Evolutionary conservation across 2,329 filamentous ascomycete species (phyloP), one percentile per base, ranked within the genome.

Genomic region (Tolypocladium cylindrosporum): DNA sequence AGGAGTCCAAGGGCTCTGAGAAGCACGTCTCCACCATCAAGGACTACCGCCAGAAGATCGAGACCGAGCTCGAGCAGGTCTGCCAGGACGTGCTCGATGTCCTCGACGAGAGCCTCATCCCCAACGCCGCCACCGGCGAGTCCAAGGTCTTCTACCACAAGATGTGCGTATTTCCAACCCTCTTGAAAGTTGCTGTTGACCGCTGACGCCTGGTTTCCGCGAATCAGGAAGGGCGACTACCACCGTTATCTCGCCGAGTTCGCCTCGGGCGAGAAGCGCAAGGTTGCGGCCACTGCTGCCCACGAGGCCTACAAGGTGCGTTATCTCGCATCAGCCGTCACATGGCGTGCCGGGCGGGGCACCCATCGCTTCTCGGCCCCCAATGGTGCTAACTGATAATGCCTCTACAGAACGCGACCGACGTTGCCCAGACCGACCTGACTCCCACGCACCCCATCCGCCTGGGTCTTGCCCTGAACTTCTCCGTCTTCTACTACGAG

Each of bases 91-190:
- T 97, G 68, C 88, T 97, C 68, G 88, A 96, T 70, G 93, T 97
- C 68, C 84, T 97, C 66, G 92, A 97, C 75, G 83, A 96, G 72
- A 87, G 86, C 74, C 83, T 97, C 72, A 97, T 97, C 74, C 92
- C 92, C 77, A 93, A 94, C 79, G 93, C 93, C 73, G 89, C 94
- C 79, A 89, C 90, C 66, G 93, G 93, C 80, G 93, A 97, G 84
- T 96, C 91, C 76, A 97, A 97, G 87, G 93, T 97, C 75, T 97
- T 97, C 79, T 97, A 97, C 83, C 92, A 97, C 88, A 97, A 97
- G 87, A 97, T 97, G 93, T 97, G 81, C 69, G 90, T 83, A 64
- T 60, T 64, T 61, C 2, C 48, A 10, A 13, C 24, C 16, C 27
- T 27, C 8, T 53, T 58, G 54, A 41, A 6, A 39, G 31, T 54